Conservation (phyloP, 805 yeast species). For the Teunomyces tritomae region DNA sequence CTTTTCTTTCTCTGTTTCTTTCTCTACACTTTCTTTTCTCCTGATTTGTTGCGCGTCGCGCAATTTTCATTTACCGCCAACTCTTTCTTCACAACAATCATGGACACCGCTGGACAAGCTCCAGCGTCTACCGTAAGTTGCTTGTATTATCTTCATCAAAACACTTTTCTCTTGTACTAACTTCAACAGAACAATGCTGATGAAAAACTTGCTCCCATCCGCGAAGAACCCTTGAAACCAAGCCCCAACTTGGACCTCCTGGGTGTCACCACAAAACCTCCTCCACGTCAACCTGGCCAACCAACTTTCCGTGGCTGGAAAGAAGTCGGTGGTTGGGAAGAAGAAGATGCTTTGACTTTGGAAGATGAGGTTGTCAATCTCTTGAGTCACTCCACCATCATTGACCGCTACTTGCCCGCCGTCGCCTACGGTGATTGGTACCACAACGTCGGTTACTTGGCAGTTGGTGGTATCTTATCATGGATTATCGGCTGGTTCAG, state of each 20-base stretch:
- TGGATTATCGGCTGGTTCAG: constrained; percentile 77
- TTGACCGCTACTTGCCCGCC: constrained; percentile 76
- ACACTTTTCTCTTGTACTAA: neutral
- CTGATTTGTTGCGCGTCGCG: neutral
- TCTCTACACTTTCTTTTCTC: neutral
- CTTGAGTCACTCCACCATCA: constrained; percentile 62
- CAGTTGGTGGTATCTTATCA: constrained; percentile 66
- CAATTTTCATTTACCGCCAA: neutral
- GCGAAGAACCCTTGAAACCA: constrained; percentile 18
- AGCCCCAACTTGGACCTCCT: constrained; percentile 39
- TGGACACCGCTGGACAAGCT: neutral
- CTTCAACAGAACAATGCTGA: constrained; percentile 10
- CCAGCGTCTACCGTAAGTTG: neutral
- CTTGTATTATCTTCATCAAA: neutral
- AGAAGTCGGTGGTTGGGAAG: constrained; percentile 86
- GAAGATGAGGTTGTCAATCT: constrained; percentile 76
- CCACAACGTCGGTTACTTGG: constrained; percentile 74
- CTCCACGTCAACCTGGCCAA: constrained; percentile 51
- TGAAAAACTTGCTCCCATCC: neutral
- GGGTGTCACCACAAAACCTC: constrained; percentile 33
- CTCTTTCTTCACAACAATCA: neutral
- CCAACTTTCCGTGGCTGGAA: constrained; percentile 90
- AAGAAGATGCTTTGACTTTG: constrained; percentile 57
- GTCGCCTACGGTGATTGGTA: constrained; percentile 92
- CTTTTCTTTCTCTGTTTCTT: neutral